Base-by-base conservation (phyloP, 768 basidiomycete genomes). In the Naganishia friedmannii region DNA sequence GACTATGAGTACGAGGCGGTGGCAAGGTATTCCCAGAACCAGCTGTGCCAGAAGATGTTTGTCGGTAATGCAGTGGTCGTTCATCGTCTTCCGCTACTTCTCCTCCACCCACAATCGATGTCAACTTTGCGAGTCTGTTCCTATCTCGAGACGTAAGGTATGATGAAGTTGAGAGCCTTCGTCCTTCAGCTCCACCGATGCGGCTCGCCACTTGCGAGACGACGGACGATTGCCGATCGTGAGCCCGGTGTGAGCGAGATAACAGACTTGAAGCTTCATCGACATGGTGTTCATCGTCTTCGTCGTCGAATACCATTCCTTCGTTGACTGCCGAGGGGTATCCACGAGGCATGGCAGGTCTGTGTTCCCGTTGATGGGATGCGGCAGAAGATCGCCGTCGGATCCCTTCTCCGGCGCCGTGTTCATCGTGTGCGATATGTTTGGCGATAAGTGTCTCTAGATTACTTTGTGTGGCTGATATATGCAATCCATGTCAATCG, bases 361-460 rank as follows among this genome's bases (percentile, higher is more conserved):
- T 28, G 74, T 71, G 4, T 73, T 66, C 23, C 70, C 73, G 66
- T 19, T 69, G 48, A 31, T 55, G 67, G 8, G 66, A 65, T 0
- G 65, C 37, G 9, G 55, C 67, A 31, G 70, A 53, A 21, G 57
- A 65, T 0, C 70, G 26, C 0, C 69, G 71, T 13, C 34, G 68
- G 10, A 42, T 45, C 34, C 58, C 68, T 19, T 67, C 70, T 37
- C 46, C 54, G 48, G 55, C 65, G 34, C 34, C 53, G 31, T 53
- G 60, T 54, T 46, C 58, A 53, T n/a, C 28, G 32, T 39, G 78
- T 76, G 72, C 77, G 72, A 34, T 73, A 68, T 57, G 77, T 72
- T 45, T 76, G 76, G 73, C 71, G 68, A 79, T 79, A 26, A 80
- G 71, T 31, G 67, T 74, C 56, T 79, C 79, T 31, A 80, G 75